Base-by-base conservation (phyloP, 805 yeast species). In the Millerozyma miso region DNA sequence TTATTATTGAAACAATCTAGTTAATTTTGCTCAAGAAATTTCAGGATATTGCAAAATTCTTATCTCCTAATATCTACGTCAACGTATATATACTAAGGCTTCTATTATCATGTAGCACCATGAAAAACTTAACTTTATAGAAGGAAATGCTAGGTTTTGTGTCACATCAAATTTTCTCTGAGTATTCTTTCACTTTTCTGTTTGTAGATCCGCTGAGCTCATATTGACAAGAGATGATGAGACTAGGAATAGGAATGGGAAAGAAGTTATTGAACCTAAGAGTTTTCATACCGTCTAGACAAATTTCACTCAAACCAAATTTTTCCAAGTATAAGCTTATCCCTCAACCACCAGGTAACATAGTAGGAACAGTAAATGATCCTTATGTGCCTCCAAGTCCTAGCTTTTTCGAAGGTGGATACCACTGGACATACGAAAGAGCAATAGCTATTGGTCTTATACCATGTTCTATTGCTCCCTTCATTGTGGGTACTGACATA, bases 351-450 rank as follows among this genome's bases (percentile, higher is more conserved):
- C 87, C 97, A 35, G 98, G 97, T 32, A 75, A 85, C 61, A 83
- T 91, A 44, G 83, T 83, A 37, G 98, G 97, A n/a, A 81, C 90
- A 4, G 96, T 90, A 38, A 93, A 91, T 64, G 98, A 93, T 48
- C 89, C 98, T 13, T 85, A 75, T 55, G 67, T 70, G 29, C 69
- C 79, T 13, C 97, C 97, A 33, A 63, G 72, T 33, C 61, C 81
- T 4, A 72, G 77, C 56, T 78, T 73, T 50, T 58, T 72, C 39
- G 90, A 88, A 57, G 97, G 98, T 38, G 85, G 95, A 18, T 76
- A 80, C 62, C 98, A 90, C 71, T 91, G 99, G 99, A 71, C 86
- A n/a, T 81, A 83, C 54, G 99, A 91, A 73, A 79, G 87, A 53
- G 56, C 79, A 3, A 67, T 88, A 31, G 74, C 95, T 3, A 62